Base-by-base conservation (phyloP, 352 stramenopile species). In the Pythium sp. region DNA sequence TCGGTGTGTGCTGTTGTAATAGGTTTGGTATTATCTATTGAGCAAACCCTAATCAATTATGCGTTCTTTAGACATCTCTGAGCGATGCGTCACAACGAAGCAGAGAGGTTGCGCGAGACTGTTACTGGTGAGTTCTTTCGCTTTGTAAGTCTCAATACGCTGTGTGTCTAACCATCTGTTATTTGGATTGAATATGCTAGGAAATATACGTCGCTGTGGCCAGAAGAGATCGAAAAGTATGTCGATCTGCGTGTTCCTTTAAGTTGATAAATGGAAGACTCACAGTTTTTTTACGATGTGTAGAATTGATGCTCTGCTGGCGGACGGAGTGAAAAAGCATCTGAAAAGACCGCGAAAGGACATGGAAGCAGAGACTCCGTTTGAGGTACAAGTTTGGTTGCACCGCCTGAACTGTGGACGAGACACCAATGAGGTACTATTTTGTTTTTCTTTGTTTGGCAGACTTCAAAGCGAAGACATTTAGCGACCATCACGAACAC, bases 401-500 rank as follows among this genome's bases (percentile, higher is more conserved):
- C 38, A 46, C n/a, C 7, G 28, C 9, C 7, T 24, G 43, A 51
- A 11, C 22, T 11, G 18, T 51, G 43, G 43, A 12, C 5, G 43
- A 51, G 43, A 22, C 8, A 9, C 18, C 12, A 7, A 24, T 22
- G 43, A 51, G 43, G 6, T 51, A 51, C 15, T 3, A 49, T 51
- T 22, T 4, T 22, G 18, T 36, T 8, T 11, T 38, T 38, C 3
- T 20, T 46, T 18, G 12, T 15, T 28, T 8, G 30, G 4, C 22
- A 89, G 80, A 30, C 68, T 32, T 51, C 70, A 24, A 90, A 89
- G 58, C 72, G 82, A 58, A 70, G 80, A 38, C 78, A 87, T 62
- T 56, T 90, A 15, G 77, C 78, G 12, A 89, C 80, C 15, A 90
- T 90, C 64, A 90, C 82, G 22, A 90, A 89, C 66, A 87, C 78